Conservation (phyloP, 208 protist species). For the Leishmania major region DNA sequence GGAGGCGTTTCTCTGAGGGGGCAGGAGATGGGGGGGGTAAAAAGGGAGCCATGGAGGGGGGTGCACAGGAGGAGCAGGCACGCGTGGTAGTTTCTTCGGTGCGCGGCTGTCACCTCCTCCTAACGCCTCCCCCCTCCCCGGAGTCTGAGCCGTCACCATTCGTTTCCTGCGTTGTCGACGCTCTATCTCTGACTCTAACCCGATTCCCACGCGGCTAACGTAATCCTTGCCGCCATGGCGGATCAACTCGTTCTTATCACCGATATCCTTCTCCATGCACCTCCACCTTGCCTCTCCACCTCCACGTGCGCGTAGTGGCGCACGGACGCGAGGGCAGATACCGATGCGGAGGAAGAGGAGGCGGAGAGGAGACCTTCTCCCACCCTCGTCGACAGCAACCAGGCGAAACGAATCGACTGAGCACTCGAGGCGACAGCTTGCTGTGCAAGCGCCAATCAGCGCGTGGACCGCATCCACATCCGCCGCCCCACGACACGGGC, state of each 20-base stretch:
- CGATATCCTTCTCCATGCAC: background rate
- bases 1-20: constrained; percentile 21
- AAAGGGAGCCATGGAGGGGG: background rate
- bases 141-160: background rate
- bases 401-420: background rate
- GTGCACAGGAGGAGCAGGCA: background rate
- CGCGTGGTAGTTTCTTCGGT: background rate
- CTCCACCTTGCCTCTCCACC: background rate
- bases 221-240: background rate
- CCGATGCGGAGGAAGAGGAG: background rate
- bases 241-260: no score
- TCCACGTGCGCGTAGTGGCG: background rate
- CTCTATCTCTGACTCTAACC: background rate
- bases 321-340: background rate
- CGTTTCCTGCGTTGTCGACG: background rate
- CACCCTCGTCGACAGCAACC: background rate
- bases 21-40: no score
- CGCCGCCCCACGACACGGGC: background rate
- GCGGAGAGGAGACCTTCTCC: background rate
- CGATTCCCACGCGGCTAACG: background rate
- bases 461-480: background rate
- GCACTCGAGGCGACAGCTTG: background rate
- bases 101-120: background rate
- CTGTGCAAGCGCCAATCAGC: background rate
- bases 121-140: background rate